Evolutionary conservation across 2,329 filamentous ascomycete genomes (phyloP).

Genomic region (Colletotrichum sublineola): DNA sequence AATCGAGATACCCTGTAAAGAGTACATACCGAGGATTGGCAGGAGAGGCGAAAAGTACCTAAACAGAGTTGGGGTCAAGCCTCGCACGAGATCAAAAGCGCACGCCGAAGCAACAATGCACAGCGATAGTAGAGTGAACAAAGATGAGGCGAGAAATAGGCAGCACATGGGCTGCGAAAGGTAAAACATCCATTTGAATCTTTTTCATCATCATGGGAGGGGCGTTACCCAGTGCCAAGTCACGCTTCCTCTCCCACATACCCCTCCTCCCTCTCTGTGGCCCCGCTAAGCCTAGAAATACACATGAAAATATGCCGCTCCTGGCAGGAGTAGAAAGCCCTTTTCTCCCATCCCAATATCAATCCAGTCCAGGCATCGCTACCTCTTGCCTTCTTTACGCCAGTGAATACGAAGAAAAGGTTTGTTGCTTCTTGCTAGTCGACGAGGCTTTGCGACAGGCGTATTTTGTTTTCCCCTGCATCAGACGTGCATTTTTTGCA

Average conservation of each 20-base stretch:
- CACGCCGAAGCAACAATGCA: background rate
- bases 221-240: conserved; percentile 20
- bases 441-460: conserved; percentile 6
- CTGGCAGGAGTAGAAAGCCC: conserved; percentile 18
- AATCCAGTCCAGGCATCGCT: conserved; percentile 10
- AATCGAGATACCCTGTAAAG: conserved; percentile 35
- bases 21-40: conserved; percentile 15
- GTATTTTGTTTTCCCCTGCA: background rate
- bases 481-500: conserved; percentile 24
- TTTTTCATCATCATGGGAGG: conserved; percentile 35
- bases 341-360: conserved; percentile 26
- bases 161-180: conserved; percentile 26
- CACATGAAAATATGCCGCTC: conserved; percentile 28
- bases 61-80: background rate
- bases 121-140: background rate
- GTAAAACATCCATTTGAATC: conserved; percentile 34
- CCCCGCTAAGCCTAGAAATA: conserved; percentile 34
- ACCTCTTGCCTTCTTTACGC: conserved; percentile 27
- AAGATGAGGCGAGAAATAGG: conserved; percentile 7
- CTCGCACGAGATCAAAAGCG: background rate
- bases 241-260: conserved; percentile 10
- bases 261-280: background rate
- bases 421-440: conserved; percentile 13
- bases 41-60: background rate
- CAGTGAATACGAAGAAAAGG: conserved; percentile 11